Evolutionary conservation across 164 flowering plant genomes (phyloP).

Genomic region (Tetrastigma voinierianum): DNA sequence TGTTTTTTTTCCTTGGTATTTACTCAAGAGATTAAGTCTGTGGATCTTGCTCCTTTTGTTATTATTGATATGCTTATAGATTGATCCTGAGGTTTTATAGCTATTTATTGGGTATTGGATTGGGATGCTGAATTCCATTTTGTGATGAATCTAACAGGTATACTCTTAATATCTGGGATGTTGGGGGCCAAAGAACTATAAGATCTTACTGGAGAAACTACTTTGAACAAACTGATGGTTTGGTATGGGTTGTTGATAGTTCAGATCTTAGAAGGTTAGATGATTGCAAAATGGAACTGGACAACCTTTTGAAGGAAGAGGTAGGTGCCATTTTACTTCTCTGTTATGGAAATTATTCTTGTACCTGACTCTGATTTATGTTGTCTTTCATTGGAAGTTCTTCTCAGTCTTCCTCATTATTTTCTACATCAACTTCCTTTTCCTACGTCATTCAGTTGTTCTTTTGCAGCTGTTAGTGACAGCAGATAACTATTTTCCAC

Average conservation of each 20-base stretch:
- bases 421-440: not conserved
- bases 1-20: too few species aligned
- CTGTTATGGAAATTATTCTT: not conserved
- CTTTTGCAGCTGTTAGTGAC: not conserved
- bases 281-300: slow-evolving; percentile 89
- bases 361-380: not conserved
- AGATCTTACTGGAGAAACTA: slow-evolving; percentile 99
- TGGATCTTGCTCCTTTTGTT: too few species aligned
- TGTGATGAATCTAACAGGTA: slow-evolving; percentile 49
- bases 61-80: too few species aligned
- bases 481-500: too few species aligned
- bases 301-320: slow-evolving; percentile 99
- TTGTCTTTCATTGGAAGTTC: not conserved
- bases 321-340: slow-evolving; percentile 24
- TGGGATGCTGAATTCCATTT: not conserved
- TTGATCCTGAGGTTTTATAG: not conserved
- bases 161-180: slow-evolving; percentile 94
- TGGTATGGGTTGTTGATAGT: slow-evolving; percentile 99
- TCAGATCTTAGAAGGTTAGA: slow-evolving; percentile 89
- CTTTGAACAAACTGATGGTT: slow-evolving; percentile 97
- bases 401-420: not conserved
- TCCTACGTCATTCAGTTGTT: not conserved
- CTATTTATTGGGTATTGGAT: not conserved
- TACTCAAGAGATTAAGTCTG: too few species aligned
- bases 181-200: slow-evolving; percentile 94